These are phyloP conservation scores for Lichenothelia convexa DNA, from an alignment of 495 filamentous ascomycete genomes.

Conservation along the genomic window DNA sequence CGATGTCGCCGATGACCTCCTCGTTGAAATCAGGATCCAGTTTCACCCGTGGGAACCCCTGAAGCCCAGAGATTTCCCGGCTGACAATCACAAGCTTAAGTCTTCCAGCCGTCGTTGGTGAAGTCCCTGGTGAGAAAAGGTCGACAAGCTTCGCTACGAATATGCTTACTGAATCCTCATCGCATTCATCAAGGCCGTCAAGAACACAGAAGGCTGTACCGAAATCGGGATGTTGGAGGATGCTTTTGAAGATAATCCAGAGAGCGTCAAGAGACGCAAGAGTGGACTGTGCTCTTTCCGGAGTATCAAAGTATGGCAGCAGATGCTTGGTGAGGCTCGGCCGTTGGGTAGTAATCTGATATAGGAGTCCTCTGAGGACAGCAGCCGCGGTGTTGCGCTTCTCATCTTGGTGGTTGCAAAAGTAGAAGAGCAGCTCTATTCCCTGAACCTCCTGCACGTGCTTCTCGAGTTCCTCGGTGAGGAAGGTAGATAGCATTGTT, in stretches of 20 bases:
- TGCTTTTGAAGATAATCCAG: slow-evolving; percentile 21
- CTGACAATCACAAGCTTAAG: slow-evolving; percentile 23
- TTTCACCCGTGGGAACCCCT: slow-evolving; percentile 10
- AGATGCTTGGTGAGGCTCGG: slow-evolving; percentile 13
- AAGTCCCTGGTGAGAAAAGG: slow-evolving; percentile 9
- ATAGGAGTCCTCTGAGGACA: slow-evolving; percentile 26
- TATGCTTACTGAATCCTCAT: slow-evolving; percentile 20
- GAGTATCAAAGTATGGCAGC: slow-evolving; percentile 12
- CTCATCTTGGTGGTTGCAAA: slow-evolving; percentile 26
- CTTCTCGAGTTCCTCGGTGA: slow-evolving; percentile 25
- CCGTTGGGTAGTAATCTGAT: slow-evolving; percentile 14
- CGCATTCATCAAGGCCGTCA: slow-evolving; percentile 32
- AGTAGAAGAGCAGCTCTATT: slow-evolving; percentile 23
- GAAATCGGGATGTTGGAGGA: slow-evolving; percentile 16
- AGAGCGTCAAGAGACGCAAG: slow-evolving; percentile 17
- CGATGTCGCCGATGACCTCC: slow-evolving; percentile 18
- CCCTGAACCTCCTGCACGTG: slow-evolving; percentile 2
- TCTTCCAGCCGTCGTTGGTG: slow-evolving; percentile 4
- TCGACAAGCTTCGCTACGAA: slow-evolving; percentile 17
- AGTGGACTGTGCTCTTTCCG: slow-evolving; percentile 18
- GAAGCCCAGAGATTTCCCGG: slow-evolving; percentile 10
- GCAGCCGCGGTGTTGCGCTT: slow-evolving; percentile 27
- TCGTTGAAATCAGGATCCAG: slow-evolving; percentile 14
- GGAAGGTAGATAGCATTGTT: slow-evolving; percentile 29
- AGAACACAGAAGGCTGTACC: slow-evolving; percentile 22